Base-by-base conservation (phyloP, 2,329 filamentous ascomycete genomes). In the Apiospora malaysiana region DNA sequence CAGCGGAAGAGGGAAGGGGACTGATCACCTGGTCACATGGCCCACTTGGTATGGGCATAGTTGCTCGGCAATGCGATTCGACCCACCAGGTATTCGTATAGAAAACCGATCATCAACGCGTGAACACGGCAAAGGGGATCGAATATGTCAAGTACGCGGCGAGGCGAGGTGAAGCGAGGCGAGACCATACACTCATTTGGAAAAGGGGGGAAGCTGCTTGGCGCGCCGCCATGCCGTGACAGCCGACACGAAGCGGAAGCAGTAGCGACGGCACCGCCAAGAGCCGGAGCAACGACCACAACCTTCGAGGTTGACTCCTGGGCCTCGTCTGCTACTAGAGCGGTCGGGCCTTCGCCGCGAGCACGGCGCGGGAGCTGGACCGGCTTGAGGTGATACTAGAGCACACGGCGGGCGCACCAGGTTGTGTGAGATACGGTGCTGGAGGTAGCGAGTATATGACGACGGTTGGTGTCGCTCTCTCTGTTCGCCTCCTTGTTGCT, bases 121-220 rank as follows among this genome's bases (percentile, higher is more conserved):
- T 59, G 46, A 66, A 69, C 37, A 69, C 68, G 51, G 68, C 51
- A 6, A 10, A 65, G 47, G n/a, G 8, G 10, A 14, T 56, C 12
- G 37, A 40, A 9, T 27, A 9, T 2, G 56, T 32, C 27, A 63
- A 40, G 56, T 8, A 40, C 27, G 32, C 21, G 10, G 32, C 10
- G 32, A 32, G 21, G 21, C 32, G 37, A 32, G 32, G 21, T 12
- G 12, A 18, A 18, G 56, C 27, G 37, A 9, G 56, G 7, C 21
- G 21, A 18, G 56, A 18, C 21, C 21, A 32, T n/a, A 2, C 21
- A 18, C 10, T 23, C 32, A 32, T 10, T 9, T 40, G 27, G 32
- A 40, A 32, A 63, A 63, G n/a, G 27, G 27, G 56, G 56, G 18
- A 40, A 63, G 56, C 56, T 2, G 21, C 21, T 2, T 40, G 32